These are phyloP conservation scores for Sugiyamaella xylanicola DNA, from an alignment of 1,139 yeast species.

Conservation along the genomic window DNA sequence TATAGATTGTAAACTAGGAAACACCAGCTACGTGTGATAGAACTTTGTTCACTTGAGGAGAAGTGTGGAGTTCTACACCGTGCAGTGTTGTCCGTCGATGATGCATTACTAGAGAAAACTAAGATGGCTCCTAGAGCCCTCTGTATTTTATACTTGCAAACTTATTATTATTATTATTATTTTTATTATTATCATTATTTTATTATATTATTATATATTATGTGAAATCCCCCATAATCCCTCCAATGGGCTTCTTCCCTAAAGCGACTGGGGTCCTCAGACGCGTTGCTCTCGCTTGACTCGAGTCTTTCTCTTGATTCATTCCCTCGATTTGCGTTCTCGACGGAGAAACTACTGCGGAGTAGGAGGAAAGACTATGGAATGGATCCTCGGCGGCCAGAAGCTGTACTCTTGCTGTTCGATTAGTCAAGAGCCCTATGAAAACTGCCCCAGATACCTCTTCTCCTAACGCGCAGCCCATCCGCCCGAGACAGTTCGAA, in stretches of 20 bases:
- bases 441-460: too few relatives aligned
- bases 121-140: not conserved
- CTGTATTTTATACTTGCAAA: not conserved
- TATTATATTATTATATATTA: not conserved
- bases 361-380: too few relatives aligned
- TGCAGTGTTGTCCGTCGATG: not conserved
- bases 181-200: not conserved
- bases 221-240: not conserved
- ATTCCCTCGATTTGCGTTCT: too few relatives aligned
- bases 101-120: conserved; percentile 1
- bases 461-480: too few relatives aligned
- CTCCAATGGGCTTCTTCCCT: not conserved
- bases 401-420: too few relatives aligned
- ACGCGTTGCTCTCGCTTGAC: not conserved
- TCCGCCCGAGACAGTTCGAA: too few relatives aligned
- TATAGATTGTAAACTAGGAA: not conserved
- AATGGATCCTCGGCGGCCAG: too few relatives aligned
- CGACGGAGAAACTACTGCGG: too few relatives aligned
- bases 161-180: not conserved
- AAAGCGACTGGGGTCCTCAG: not conserved
- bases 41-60: not conserved
- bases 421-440: too few relatives aligned
- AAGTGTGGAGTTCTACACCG: too few relatives aligned
- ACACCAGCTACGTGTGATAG: not conserved
- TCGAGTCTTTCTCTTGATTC: not conserved